Evolutionary conservation across 495 filamentous ascomycete genomes (phyloP).

Genomic region (Venustampulla echinocandica): DNA sequence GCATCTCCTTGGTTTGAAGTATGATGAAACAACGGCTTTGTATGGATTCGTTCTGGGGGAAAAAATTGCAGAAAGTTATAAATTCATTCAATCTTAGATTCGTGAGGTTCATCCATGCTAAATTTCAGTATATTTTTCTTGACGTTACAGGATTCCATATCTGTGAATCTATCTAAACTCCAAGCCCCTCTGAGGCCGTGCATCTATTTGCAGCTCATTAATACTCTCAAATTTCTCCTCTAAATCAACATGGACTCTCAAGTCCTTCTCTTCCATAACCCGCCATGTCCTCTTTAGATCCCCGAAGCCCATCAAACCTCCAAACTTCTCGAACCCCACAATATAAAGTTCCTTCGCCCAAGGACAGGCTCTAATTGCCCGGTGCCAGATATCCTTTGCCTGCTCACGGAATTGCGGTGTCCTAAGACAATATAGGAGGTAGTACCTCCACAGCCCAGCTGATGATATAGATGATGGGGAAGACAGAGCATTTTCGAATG

Average conservation of each 20-base stretch:
- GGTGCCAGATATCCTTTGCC: conserved; percentile 56
- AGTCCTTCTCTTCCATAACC: conserved; percentile 23
- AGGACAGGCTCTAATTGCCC: conserved; percentile 62
- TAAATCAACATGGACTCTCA: conserved; percentile 24
- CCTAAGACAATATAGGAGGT: conserved; percentile 43
- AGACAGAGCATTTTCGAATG: conserved; percentile 62
- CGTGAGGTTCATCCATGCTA: background rate
- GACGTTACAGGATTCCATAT: background rate
- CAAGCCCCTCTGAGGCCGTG: background rate
- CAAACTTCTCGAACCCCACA: conserved; percentile 41
- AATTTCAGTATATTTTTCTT: too few relatives aligned
- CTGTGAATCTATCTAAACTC: background rate
- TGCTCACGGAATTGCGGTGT: conserved; percentile 9
- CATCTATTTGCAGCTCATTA: conserved; percentile 4
- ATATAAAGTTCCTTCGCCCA: conserved; percentile 67
- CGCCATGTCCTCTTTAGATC: conserved; percentile 17
- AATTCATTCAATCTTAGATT: background rate
- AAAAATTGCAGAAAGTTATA: background rate
- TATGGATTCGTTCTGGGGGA: too few relatives aligned
- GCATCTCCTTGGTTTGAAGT: too few relatives aligned
- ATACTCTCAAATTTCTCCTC: conserved; percentile 21
- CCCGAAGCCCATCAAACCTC: conserved; percentile 1
- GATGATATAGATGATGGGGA: conserved; percentile 27
- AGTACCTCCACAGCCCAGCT: conserved; percentile 56
- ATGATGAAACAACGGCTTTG: too few relatives aligned